These are phyloP conservation scores for Pleurotus pulmonarius DNA, from an alignment of 768 basidiomycete species.

Conservation along the genomic window DNA sequence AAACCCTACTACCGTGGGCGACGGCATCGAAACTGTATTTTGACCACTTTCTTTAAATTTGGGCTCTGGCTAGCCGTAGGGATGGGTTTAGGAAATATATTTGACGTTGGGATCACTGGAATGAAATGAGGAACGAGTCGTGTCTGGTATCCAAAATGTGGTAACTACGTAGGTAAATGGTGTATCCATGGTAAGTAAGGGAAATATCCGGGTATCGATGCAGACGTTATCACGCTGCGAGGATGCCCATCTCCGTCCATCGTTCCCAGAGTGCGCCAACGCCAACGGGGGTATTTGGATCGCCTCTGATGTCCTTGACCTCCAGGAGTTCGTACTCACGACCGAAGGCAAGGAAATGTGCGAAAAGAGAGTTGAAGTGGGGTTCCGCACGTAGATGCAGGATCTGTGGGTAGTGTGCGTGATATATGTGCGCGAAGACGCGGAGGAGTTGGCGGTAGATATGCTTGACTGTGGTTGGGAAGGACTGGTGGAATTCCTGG, in stretches of 20 bases:
- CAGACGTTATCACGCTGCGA: conserved; percentile 35
- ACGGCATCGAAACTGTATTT: neutral
- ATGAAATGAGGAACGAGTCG: neutral
- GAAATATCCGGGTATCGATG: neutral
- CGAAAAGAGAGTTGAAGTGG: conserved; percentile 96
- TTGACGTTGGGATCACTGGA: too few species aligned
- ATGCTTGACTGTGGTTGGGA: conserved; percentile 88
- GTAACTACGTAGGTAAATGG: neutral
- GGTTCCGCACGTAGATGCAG: conserved; percentile 92
- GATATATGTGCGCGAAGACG: conserved; percentile 96
- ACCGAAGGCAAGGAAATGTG: conserved; percentile 96
- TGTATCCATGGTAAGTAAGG: neutral
- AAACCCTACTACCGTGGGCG: neutral
- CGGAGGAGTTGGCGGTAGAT: conserved; percentile 96
- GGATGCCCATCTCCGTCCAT: conserved; percentile 83
- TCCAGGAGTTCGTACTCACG: conserved; percentile 90
- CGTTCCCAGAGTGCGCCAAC: conserved; percentile 81
- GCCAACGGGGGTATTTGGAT: conserved; percentile 57
- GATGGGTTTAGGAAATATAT: neutral
- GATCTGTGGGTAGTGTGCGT: conserved; percentile 88
- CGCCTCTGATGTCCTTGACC: conserved; percentile 80
- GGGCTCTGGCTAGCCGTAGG: neutral
- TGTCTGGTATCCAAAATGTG: neutral
- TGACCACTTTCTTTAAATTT: neutral
- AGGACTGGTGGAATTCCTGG: conserved; percentile 80